Evolutionary conservation across 2,329 filamentous ascomycete genomes (phyloP).

Genomic region (Sarocladiaceae sp.): DNA sequence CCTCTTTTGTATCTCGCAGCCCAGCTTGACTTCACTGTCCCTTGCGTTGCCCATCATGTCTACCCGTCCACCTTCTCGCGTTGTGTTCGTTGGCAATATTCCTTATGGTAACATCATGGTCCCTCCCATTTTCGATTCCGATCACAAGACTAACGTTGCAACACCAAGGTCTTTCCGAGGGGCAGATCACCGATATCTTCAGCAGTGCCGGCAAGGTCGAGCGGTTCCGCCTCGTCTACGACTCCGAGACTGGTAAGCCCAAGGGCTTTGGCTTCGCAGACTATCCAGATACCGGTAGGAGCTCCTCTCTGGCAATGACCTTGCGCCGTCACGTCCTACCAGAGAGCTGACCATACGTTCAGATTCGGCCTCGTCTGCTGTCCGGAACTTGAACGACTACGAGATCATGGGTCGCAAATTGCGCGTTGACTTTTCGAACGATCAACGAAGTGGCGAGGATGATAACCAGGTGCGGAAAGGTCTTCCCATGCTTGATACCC

Average conservation of each 20-base stretch:
- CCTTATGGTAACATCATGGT: too few species aligned
- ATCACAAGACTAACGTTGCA: too few species aligned
- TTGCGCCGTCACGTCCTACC: not conserved
- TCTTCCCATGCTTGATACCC: not conserved
- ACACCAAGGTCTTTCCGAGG: slow-evolving; percentile 92
- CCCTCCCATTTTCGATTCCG: too few species aligned
- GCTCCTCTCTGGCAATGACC: not conserved
- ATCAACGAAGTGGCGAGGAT: slow-evolving; percentile 71
- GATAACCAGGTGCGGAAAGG: slow-evolving; percentile 30
- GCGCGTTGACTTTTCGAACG: slow-evolving; percentile 93
- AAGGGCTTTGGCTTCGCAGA: slow-evolving; percentile 98
- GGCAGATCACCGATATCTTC: slow-evolving; percentile 93
- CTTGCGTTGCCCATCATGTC: slow-evolving; percentile 47
- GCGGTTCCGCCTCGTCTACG: slow-evolving; percentile 90
- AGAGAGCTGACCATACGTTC: not conserved
- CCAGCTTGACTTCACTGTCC: not conserved
- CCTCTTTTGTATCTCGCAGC: not conserved
- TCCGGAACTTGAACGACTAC: slow-evolving; percentile 91
- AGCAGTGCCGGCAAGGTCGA: slow-evolving; percentile 84
- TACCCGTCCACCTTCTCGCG: slow-evolving; percentile 69
- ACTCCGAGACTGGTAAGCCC: slow-evolving; percentile 88
- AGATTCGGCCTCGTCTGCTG: slow-evolving; percentile 84
- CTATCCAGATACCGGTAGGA: slow-evolving; percentile 80
- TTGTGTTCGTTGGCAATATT: slow-evolving; percentile 83
- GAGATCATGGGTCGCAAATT: slow-evolving; percentile 94